A percentile compares a stretch with the other conserved stretches of the same genome.
Evolutionary conservation across 768 basidiomycete genomes (phyloP).

Genomic region (Podaxis sp.): DNA sequence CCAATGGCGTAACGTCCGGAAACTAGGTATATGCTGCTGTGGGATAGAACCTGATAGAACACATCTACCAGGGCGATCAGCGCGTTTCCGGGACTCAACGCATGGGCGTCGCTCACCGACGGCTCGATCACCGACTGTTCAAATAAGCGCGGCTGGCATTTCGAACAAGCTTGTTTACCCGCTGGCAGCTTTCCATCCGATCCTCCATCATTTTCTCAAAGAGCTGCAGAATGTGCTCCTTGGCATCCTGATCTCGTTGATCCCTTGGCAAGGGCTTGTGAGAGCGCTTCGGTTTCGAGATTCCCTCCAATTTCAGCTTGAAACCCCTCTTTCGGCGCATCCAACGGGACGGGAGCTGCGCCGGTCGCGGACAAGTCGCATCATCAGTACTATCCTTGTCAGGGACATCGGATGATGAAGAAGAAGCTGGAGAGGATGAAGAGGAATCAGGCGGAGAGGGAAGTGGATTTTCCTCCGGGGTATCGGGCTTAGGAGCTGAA

Average conservation of each 20-base stretch:
- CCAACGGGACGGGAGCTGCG: constrained; percentile 39
- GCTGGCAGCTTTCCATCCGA: constrained; percentile 74
- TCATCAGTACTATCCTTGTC: not conserved
- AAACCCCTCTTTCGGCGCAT: constrained; percentile 58
- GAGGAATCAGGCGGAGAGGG: constrained; percentile 2
- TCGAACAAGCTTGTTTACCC: constrained; percentile 56
- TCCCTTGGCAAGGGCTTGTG: constrained; percentile 19
- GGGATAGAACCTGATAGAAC: not conserved
- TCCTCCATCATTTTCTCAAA: constrained; percentile 73
- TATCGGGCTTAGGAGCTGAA: not conserved
- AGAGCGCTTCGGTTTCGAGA: constrained; percentile 22
- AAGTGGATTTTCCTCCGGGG: not conserved
- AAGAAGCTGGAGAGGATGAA: not conserved
- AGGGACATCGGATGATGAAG: not conserved
- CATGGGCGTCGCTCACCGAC: not conserved
- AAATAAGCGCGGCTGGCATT: constrained; percentile 37
- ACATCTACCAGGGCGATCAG: not conserved
- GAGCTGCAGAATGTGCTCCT: constrained; percentile 58
- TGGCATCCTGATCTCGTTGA: constrained; percentile 17
- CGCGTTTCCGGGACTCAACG: constrained; percentile 4
- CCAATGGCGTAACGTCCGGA: not conserved
- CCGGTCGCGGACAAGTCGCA: constrained; percentile 3
- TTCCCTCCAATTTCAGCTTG: constrained; percentile 41
- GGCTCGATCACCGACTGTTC: constrained; percentile 21
- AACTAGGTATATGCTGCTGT: not conserved